Percentiles rank a stretch among this genome's conserved stretches.
phyloP scores from a whole-genome alignment of 169 alveolate species.

The Plasmodium relictum region DNA sequence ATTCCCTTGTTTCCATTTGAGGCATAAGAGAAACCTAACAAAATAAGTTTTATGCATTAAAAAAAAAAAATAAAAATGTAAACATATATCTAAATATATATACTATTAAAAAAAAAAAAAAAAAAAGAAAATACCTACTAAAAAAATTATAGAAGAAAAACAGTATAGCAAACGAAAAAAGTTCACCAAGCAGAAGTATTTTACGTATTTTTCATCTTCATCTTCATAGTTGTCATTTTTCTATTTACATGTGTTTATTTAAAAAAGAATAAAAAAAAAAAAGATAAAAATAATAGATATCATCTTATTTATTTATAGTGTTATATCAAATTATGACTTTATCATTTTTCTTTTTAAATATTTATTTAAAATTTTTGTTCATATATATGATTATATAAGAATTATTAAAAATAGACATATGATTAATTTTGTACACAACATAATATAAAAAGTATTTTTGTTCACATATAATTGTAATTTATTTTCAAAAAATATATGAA shows the following conservation, averaged over 20 bases:
- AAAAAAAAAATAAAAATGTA: slow-evolving; percentile 7
- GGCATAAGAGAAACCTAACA: slow-evolving; percentile 42
- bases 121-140: slow-evolving; percentile 27
- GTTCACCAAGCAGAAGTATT: slow-evolving; percentile 18
- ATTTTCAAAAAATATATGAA: background rate
- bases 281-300: background rate
- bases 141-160: slow-evolving; percentile 18
- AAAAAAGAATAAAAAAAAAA: background rate
- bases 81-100: background rate
- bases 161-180: slow-evolving; percentile 51
- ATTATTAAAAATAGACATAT: no score
- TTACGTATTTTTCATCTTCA: slow-evolving; percentile 19
- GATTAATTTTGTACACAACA: no score
- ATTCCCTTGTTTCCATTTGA: slow-evolving; percentile 48
- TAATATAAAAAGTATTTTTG: background rate
- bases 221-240: slow-evolving; percentile 22
- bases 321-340: no score
- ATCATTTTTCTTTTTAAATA: no score
- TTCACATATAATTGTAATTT: slow-evolving; percentile 5
- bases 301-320: no score
- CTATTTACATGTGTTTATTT: slow-evolving; percentile 2
- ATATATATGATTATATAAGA: no score
- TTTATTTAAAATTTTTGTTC: no score
- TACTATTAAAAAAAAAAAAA: background rate
- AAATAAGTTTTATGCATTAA: background rate